Base-by-base conservation (phyloP, 805 yeast species). In the Saturnispora galanensis region DNA sequence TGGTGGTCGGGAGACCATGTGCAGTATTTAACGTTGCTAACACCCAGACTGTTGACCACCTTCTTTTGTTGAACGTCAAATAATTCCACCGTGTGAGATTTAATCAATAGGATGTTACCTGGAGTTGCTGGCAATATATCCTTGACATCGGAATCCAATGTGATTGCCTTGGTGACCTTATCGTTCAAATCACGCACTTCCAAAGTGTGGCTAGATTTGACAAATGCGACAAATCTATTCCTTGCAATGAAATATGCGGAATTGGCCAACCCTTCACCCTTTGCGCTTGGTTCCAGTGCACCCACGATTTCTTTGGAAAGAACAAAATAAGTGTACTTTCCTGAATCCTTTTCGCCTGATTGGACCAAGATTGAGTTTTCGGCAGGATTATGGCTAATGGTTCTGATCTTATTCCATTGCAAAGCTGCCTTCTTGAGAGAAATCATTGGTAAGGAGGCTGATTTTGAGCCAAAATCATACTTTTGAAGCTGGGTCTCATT, bases 41-140 rank as follows among this genome's bases (percentile, higher is more conserved):
- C 84, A 46, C 76, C 71, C 42, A 83, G 63, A 55, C 81, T 86
- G 29, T 81, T 74, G 47, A 89, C 60, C 47, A 76, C 79, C 61
- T 81, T 84, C 67, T 84, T 80, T 69, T 93, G 97, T 65, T 89
- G 97, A 43, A 89, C 93, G 63, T 94, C 98, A 61, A 77, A 87
- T 52, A 84, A 77, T 42, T 82, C 77, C 36, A 93, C 95, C 12
- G 81, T 69, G 55, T 77, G 75, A 38, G 76, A 62, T 54, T 86
- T 85, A 54, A 90, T 70, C 47, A 93, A 68, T 51, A 93, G 70
- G 11, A 93, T 77, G 47, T 83, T 73, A 42, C 97, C 96, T 29
- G 95, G 85, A 38, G 84, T 85, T 33, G 88, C 93, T 50, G 71
- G 67, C 34, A 82, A 75, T 44, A 93, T 79, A 59, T 85, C 94